phyloP scores from a whole-genome alignment of 164 flowering plant species.

The Euptelea pleiosperma region DNA sequence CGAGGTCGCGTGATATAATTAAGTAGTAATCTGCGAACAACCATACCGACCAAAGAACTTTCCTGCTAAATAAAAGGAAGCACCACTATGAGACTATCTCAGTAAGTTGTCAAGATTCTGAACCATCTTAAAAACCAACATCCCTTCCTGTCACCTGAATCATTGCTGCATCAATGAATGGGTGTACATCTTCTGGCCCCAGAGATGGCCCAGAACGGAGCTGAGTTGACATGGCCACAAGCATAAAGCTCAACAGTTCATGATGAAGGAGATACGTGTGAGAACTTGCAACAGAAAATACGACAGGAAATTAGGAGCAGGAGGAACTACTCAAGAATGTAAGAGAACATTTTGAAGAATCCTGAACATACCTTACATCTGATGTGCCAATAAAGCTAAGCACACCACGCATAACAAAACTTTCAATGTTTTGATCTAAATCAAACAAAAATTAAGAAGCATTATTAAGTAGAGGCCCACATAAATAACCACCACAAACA shows the following conservation, averaged over 20 bases:
- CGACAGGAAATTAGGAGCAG: constrained; percentile 20
- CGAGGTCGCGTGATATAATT: constrained; percentile 62
- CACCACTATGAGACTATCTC: constrained; percentile 5
- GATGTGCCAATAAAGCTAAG: constrained; percentile 68
- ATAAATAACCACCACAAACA: not conserved
- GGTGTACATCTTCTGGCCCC: constrained; percentile 76
- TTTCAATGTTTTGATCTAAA: constrained; percentile 62
- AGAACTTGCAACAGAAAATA: constrained; percentile 43
- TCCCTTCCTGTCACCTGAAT: constrained; percentile 48
- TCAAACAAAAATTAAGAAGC: constrained; percentile 10
- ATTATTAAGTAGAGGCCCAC: not conserved
- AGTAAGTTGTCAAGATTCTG: constrained; percentile 3
- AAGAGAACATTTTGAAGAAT: constrained; percentile 6
- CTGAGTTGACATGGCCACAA: constrained; percentile 92
- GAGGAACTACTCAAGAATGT: constrained; percentile 2
- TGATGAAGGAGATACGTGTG: constrained; percentile 67
- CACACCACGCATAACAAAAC: constrained; percentile 58
- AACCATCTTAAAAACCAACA: constrained; percentile 4
- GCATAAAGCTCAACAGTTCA: constrained; percentile 85
- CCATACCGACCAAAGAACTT: constrained; percentile 52
- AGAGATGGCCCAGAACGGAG: constrained; percentile 88
- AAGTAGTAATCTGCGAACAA: constrained; percentile 61
- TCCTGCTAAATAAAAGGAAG: constrained; percentile 59
- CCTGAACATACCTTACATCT: constrained; percentile 63
- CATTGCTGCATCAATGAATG: constrained; percentile 89